Base-by-base conservation (phyloP, 306 rosid species). In the Oxytropis ochrocephala region DNA sequence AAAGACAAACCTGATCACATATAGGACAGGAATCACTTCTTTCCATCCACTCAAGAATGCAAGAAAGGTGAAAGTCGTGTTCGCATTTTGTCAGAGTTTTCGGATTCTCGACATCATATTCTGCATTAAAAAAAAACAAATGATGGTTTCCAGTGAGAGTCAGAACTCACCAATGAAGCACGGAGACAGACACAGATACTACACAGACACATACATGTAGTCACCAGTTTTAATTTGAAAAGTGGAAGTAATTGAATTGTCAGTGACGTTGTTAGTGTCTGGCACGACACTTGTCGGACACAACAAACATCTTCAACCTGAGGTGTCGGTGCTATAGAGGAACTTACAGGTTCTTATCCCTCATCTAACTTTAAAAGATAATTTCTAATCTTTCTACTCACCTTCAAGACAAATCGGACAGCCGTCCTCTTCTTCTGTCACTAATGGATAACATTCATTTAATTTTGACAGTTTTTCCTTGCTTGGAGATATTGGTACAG, bases 391-490 rank as follows among this genome's bases (percentile, higher is more conserved):
- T 36, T 65, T 32, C 39, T 7, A 64, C 73, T 63, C 51, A 18
- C 98, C 97, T 84, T 89, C 97, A 36, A 92, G 92, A 82, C 97
- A 92, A 73, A 92, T 92, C 61, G 95, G 95, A 75, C 95, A 87
- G 57, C 10, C 92, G 29, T 89, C 95, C 68, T 91, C 97, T 73
- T 92, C 97, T 78, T 87, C 92, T 19, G 67, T 62, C 43, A 52
- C 67, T 1, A 77, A 55, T 43, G 72, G 55, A 76, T 17, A 39
- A 69, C 59, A 59, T 55, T 78, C 83, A 18, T 67, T 78, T 9
- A 81, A 75, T 67, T 88, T 82, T 41, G 80, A 44, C 68, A 73
- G 64, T 75, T 78, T 85, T 49, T 41, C 57, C 67, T 87, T 83
- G 75, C 32, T 74, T 51, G 82, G 86, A 38, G 85, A 72, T 44